Base-by-base conservation (phyloP, 768 basidiomycete species). In the Amanita thiersii region DNA sequence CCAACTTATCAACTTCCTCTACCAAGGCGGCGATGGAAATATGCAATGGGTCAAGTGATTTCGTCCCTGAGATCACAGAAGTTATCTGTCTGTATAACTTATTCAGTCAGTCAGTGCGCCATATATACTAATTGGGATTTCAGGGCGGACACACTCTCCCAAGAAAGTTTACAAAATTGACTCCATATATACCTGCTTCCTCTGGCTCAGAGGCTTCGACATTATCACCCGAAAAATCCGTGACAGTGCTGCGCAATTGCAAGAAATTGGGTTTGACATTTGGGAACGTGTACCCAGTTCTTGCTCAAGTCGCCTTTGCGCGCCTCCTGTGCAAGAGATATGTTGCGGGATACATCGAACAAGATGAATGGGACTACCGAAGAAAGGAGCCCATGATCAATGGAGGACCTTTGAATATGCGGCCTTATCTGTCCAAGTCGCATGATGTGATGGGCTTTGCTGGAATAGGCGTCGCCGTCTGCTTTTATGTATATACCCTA, bases 131-230 rank as follows among this genome's bases (percentile, higher is more conserved):
- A n/a, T 28, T 35, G 18, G 5, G 2, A 14, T 29, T 35, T 5
- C 50, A 79, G 77, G 78, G 77, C 2, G 77, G 77, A 2, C 77
- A 79, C 36, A 71, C 72, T 0, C 59, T 79, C 6, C 76, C 77
- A 2, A 61, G 70, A 34, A 67, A 55, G 11, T 39, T 63, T 25
- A 64, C 66, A 1, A 50, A 48, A 20, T 41, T 52, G 4, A 72
- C 72, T 0, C 47, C 51, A 1, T 53, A 52, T 32, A 60, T 56
- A 0, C 64, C 69, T 5, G 64, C 74, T 4, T 50, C 50, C 18
- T 64, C 70, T 15, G 52, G 55, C 21, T n/a, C 20, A 10, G 33
- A 54, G 8, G 29, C 40, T 3, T 43, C 39, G 18, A 44, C 47
- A 5, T 61, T 69, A 32, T 55, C 65, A 1, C 32, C 32, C 1